phyloP scores from a whole-genome alignment of 2,329 filamentous ascomycete genomes.

The Leptosphaerulina australis region DNA sequence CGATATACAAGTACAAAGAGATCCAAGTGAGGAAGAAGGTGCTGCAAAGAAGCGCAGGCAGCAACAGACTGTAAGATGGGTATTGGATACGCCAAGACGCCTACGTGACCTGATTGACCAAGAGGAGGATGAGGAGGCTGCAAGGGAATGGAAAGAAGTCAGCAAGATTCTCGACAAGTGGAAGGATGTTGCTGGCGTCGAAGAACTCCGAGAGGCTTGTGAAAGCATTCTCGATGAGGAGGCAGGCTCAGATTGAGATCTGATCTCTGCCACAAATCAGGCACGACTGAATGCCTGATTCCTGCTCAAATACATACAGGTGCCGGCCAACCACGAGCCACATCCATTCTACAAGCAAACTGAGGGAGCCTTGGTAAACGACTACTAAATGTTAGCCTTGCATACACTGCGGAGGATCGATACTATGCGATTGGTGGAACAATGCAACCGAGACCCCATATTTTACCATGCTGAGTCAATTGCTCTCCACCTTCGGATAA shows the following conservation, averaged over 20 bases:
- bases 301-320: not conserved
- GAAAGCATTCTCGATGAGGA: slow-evolving; percentile 40
- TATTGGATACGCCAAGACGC: slow-evolving; percentile 65
- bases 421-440: slow-evolving; percentile 13
- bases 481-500: slow-evolving; percentile 4
- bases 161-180: slow-evolving; percentile 51
- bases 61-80: slow-evolving; percentile 66
- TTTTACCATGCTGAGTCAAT: not conserved
- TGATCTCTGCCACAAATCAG: not conserved
- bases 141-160: slow-evolving; percentile 55
- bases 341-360: not conserved
- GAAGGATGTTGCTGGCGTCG: slow-evolving; percentile 52
- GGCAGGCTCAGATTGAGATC: slow-evolving; percentile 32
- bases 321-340: not conserved
- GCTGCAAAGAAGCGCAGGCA: slow-evolving; percentile 49
- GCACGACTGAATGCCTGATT: not conserved
- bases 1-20: slow-evolving; percentile 30
- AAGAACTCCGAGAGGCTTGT: slow-evolving; percentile 49
- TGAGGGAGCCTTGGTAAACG: not conserved
- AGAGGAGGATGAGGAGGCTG: slow-evolving; percentile 67
- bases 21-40: slow-evolving; percentile 22
- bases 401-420: not conserved
- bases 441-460: slow-evolving; percentile 3
- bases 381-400: not conserved
- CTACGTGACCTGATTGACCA: slow-evolving; percentile 64